phyloP scores from a whole-genome alignment of 805 yeast genomes.

The Suhomyces kilbournensis region DNA sequence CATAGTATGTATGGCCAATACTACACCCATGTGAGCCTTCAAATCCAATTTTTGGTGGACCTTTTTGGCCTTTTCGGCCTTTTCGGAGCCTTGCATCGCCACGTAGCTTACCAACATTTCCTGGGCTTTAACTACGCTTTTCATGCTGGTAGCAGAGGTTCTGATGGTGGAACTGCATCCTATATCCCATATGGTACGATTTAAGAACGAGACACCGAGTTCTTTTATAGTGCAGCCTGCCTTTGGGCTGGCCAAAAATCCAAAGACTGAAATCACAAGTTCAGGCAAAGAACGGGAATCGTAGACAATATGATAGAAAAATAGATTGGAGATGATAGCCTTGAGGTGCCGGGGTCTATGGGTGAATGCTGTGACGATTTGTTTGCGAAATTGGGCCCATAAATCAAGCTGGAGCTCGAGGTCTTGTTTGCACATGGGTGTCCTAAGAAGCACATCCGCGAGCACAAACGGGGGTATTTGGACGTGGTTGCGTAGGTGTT shows the following conservation, averaged over 20 bases:
- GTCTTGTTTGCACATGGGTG: slow-evolving; percentile 33
- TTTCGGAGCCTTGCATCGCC: slow-evolving; percentile 3
- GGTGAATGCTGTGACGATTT: slow-evolving; percentile 20
- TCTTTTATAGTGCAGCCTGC: slow-evolving; percentile 19
- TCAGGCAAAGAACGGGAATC: slow-evolving; percentile 19
- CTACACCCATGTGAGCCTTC: slow-evolving; percentile 37
- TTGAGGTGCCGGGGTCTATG: slow-evolving; percentile 17
- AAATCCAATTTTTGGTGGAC: slow-evolving; percentile 20
- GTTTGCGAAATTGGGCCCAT: slow-evolving; percentile 28
- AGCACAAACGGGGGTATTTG: slow-evolving; percentile 39
- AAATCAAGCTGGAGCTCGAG: slow-evolving; percentile 33
- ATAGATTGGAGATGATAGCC: slow-evolving; percentile 23
- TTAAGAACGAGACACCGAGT: slow-evolving; percentile 19
- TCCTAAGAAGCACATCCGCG: slow-evolving; percentile 36
- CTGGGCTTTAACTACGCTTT: slow-evolving; percentile 23
- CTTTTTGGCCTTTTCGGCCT: slow-evolving; percentile 1
- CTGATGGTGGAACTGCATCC: slow-evolving; percentile 13
- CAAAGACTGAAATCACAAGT: slow-evolving; percentile 16
- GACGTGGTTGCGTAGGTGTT: slow-evolving; percentile 22
- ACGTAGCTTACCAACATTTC: slow-evolving; percentile 24
- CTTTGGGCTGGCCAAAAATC: slow-evolving; percentile 15
- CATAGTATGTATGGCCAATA: slow-evolving; percentile 23
- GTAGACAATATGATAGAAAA: slow-evolving; percentile 25
- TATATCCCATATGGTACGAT: slow-evolving; percentile 27
- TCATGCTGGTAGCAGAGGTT: not conserved